A percentile compares a stretch with the other conserved stretches of the same genome.
phyloP scores from a whole-genome alignment of 2,329 filamentous ascomycete genomes.

The Aspergillus novoparasiticus region DNA sequence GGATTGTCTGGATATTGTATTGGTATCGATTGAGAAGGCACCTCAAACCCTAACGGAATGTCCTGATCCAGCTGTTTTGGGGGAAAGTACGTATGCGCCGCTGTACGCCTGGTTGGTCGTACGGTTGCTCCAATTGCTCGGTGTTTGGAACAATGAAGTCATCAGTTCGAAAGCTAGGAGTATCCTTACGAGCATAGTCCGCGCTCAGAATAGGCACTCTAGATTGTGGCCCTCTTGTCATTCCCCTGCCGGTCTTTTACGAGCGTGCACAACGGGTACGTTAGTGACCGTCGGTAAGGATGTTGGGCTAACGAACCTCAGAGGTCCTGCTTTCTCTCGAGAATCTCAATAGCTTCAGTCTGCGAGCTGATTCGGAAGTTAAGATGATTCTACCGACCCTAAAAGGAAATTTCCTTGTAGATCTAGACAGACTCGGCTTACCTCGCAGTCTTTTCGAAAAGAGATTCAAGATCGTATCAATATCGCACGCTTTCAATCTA shows the following conservation, averaged over 20 bases:
- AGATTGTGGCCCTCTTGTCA: slow-evolving; percentile 32
- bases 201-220: slow-evolving; percentile 35
- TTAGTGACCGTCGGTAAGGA: slow-evolving; percentile 14
- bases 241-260: slow-evolving; percentile 36
- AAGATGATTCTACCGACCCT: slow-evolving; percentile 30
- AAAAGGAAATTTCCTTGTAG: slow-evolving; percentile 29
- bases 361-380: slow-evolving; percentile 8
- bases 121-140: slow-evolving; percentile 53
- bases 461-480: slow-evolving; percentile 29
- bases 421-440: slow-evolving; percentile 35
- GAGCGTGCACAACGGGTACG: slow-evolving; percentile 42
- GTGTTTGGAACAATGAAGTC: slow-evolving; percentile 42
- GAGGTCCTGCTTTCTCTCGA: slow-evolving; percentile 51
- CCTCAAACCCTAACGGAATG: slow-evolving; percentile 67
- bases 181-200: slow-evolving; percentile 37
- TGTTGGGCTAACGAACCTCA: slow-evolving; percentile 31
- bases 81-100: slow-evolving; percentile 49
- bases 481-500: slow-evolving; percentile 27
- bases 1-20: slow-evolving; percentile 77
- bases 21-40: slow-evolving; percentile 72
- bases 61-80: slow-evolving; percentile 62
- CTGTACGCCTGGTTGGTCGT: slow-evolving; percentile 59
- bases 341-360: slow-evolving; percentile 20
- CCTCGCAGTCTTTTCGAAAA: slow-evolving; percentile 31
- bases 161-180: slow-evolving; percentile 44